Evolutionary conservation across 139 green algal genomes (phyloP), one percentile per base, ranked within the genome.

Genomic region (Mesostigma viride): DNA sequence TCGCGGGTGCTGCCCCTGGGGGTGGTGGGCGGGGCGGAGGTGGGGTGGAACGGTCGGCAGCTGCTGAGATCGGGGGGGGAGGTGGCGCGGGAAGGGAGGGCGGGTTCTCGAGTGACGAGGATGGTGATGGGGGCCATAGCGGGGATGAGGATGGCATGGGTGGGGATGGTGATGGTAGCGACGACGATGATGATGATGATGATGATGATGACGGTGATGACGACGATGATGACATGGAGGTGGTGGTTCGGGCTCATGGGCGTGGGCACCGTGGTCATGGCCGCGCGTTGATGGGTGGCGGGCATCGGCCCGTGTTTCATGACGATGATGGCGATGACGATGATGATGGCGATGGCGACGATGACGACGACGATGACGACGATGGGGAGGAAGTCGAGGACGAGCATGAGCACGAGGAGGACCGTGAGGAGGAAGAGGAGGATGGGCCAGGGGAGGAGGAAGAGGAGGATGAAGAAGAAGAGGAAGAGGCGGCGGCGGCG

Each of bases 391-490:
- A 67, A 4, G 65, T 44, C 35, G 64, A 72, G 31, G 64, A 74
- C 30, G 77, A 76, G 24, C 58, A 76, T 28, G 78, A 84, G 26
- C 62, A 77, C 28, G 71, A 71, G n/a, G 57, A 67, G 22, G 59
- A 60, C 35, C 35, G 46, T 20, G 68, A 74, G 3, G 68, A 69
- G 17, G 72, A 78, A 26, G 60, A 77, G 30, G 58, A 61, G 5
- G 73, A 79, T 46, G 77, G 83, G 30, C 66, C 73, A 45, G 64
- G 35, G 20, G 78, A 79, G 24, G 78, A 79, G 48, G 70, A 60
- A 28, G 65, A 67, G 4, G 64, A 78, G 26, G 64, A 69, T 62
- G 56, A 71, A 28, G 62, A 69, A 24, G 71, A 70, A 36, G 60
- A n/a, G n/a, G n/a, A n/a, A n/a, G n/a, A n/a, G n/a, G n/a, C n/a